These are phyloP conservation scores for Cystobasidium slooffiae DNA, from an alignment of 1,284 basidiomycete species.

Conservation along the genomic window DNA sequence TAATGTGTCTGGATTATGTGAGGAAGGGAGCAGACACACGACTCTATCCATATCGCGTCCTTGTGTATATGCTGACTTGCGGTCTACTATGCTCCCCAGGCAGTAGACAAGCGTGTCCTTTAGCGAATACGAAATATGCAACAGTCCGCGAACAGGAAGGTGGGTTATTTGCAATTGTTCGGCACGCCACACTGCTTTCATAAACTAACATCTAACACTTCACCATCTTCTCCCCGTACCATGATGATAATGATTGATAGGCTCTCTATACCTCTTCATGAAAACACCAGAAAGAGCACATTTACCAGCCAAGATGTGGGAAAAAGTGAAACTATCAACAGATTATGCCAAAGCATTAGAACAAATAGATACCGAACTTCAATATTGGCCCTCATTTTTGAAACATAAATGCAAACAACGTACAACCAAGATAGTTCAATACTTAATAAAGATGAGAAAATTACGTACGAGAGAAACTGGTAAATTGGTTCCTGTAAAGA, in stretches of 20 bases:
- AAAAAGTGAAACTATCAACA: constrained; percentile 87
- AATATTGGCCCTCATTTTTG: constrained; percentile 97
- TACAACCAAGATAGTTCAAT: constrained; percentile 98
- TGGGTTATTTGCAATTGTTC: constrained; percentile 52
- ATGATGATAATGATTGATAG: constrained; percentile 59
- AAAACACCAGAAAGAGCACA: constrained; percentile 98
- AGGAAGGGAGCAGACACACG: constrained; percentile 51
- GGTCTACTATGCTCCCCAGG: not conserved
- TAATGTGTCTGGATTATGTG: constrained; percentile 98
- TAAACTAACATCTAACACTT: too few relatives aligned
- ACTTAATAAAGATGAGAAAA: constrained; percentile 96
- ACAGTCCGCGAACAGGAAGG: constrained; percentile 96
- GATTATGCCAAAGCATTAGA: constrained; percentile 94
- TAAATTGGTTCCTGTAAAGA: constrained; percentile 91
- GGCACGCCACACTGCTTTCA: not conserved
- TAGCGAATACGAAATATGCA: constrained; percentile 95
- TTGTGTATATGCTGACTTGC: not conserved
- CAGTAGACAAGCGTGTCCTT: constrained; percentile 84
- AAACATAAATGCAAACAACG: constrained; percentile 99
- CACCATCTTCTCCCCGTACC: not conserved
- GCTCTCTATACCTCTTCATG: constrained; percentile 90
- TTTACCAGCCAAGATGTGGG: constrained; percentile 95
- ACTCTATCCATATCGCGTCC: not conserved
- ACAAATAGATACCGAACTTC: constrained; percentile 93
- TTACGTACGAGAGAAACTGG: constrained; percentile 88